Base-by-base conservation (phyloP, 1,139 yeast genomes). In the Debaryomyces sp. region DNA sequence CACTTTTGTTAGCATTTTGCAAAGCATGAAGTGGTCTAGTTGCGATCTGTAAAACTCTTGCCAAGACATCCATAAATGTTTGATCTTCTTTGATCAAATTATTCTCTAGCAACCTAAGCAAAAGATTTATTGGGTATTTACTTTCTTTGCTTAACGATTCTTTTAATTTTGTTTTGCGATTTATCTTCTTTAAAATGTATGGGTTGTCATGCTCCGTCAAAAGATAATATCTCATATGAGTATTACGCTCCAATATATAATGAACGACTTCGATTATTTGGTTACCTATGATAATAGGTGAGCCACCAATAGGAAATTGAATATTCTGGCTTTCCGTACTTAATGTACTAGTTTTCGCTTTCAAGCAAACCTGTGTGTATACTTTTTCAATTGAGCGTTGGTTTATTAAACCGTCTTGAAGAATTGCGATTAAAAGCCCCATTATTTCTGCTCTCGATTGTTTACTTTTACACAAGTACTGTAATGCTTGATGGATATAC, bases 381-480 rank as follows among this genome's bases (percentile, higher is more conserved):
- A 86, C 79, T 55, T 75, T 80, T 55, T 87, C 94, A 46, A 89
- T 66, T 0, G 89, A 68, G 24, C 75, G 77, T 46, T 83, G 85
- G 55, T 82, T 87, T 1, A 67, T 63, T 12, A 87, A 73, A 7
- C 95, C 96, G 55, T 91, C 97, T 53, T 85, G 85, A 39, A 92
- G 68, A 41, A 91, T 79, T 27, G 86, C 82, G 41, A 91, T 66
- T 46, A 91, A 64, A 49, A 87, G 70, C 40, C 87, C 84, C 64
- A 91, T 75, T n/a, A 90, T 80, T 54, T 92, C 97, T 18, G 81
- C 71, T 46, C 97, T 71, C 9, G 89, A 87, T 54, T 87, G 95
- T 61, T 88, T 87, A 65, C 86, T 89, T 52, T 82, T 78, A 61
- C 96, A 88, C 51, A 91, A 65, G 51, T 81, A 82, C 30, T 81